Base-by-base conservation (phyloP, 495 filamentous ascomycete species). In the Daldinia decipiens region DNA sequence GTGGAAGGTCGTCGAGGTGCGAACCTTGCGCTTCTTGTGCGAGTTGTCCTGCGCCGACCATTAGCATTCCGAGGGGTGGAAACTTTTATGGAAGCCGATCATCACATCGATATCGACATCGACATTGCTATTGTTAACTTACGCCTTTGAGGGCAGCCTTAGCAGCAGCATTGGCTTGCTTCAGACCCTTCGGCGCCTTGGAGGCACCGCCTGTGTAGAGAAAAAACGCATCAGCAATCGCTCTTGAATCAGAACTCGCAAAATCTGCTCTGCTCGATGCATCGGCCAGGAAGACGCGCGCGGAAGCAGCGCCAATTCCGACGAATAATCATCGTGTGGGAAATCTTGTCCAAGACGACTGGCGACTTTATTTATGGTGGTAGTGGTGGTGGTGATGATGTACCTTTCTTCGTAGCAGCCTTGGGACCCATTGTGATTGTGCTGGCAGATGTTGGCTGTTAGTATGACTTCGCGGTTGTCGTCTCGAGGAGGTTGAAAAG, bases 1-100 rank as follows among this genome's bases (percentile, higher is more conserved):
- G 90, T 97, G 96, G 91, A 99, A 99, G 81, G 93, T 96, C 62
- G 95, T 97, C 78, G 88, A 93, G 71, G 87, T 87, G 78, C 95
- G 90, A 81, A 97, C 88, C 88, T 98, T 98, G 85, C 90, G 90
- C 80, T 88, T 84, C 87, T 97, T 97, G 86, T 95, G 89, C 78
- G 91, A 86, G 83, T 93, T 85, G 60, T 77, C 75, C 54, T 73
- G 45, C 15, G 40, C 31, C 38, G 43, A 36, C 32, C 51, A 40
- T 70, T 70, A 74, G 39, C 56, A 52, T 59, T 26, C 36, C 62
- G 31, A 53, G 43, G 6, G 19, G 9, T 11, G 17, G 47, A 36
- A 13, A 13, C 24, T 12, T 47, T 24, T 1, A 21, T 24, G 9
- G 43, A 9, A 47, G 17, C 24, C 43, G 43, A 47, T 47, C 43